Evolutionary conservation across 805 yeast genomes (phyloP).

Genomic region (Yarrowia sp.): DNA sequence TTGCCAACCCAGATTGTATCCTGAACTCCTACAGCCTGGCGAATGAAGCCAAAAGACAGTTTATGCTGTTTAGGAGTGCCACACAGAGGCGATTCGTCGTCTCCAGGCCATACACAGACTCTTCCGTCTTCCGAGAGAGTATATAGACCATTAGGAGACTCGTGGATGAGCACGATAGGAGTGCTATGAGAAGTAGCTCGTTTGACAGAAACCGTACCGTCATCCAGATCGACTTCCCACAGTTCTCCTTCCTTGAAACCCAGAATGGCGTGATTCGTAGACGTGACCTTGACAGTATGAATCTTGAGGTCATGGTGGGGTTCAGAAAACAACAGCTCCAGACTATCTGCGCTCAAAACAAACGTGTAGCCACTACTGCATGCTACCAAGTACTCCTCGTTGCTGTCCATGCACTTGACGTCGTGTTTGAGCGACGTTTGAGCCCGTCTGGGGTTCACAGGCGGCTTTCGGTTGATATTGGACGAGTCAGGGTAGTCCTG

Average conservation of each 20-base stretch:
- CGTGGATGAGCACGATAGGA: constrained; percentile 43
- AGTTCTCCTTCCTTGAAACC: constrained; percentile 51
- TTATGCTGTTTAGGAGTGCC: constrained; percentile 47
- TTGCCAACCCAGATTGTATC: constrained; percentile 50
- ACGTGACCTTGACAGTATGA: constrained; percentile 37
- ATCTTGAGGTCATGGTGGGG: constrained; percentile 45
- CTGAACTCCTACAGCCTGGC: constrained; percentile 44
- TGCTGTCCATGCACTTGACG: constrained; percentile 40
- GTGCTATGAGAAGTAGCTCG: constrained; percentile 44
- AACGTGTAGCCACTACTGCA: constrained; percentile 40
- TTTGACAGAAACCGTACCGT: constrained; percentile 35
- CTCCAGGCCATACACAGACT: constrained; percentile 49
- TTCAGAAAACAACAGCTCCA: constrained; percentile 44
- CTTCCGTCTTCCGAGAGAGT: constrained; percentile 53
- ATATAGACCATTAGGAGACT: constrained; percentile 45
- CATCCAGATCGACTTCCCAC: constrained; percentile 45
- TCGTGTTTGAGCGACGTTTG: constrained; percentile 44
- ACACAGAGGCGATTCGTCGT: constrained; percentile 41
- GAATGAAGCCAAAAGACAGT: constrained; percentile 46
- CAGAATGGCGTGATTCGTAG: constrained; percentile 42
- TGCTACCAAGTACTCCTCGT: constrained; percentile 13
- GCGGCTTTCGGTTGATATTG: constrained; percentile 48
- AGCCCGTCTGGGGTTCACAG: constrained; percentile 41
- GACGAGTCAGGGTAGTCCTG: constrained; percentile 47
- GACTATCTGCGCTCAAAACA: constrained; percentile 44